Base-by-base conservation (phyloP, 2,329 filamentous ascomycete species). In the Fusarium sp. region DNA sequence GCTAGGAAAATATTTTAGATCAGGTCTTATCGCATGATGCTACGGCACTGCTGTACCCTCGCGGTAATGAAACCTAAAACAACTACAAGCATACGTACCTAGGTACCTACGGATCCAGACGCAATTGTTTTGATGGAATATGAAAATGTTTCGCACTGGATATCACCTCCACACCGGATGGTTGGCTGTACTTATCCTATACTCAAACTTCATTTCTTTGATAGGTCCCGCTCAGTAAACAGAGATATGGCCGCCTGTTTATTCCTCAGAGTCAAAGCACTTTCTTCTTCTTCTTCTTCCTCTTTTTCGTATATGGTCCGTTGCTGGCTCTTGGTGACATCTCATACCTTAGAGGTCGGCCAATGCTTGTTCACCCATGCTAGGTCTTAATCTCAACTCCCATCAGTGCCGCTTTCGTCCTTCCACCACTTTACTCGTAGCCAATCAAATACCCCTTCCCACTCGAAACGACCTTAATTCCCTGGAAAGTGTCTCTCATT, bases 391-490 rank as follows among this genome's bases (percentile, higher is more conserved):
- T 62, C 50, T 56, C 63, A 43, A 66, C 42, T 50, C 56, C n/a
- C 60, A 25, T 59, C 58, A 50, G 51, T 56, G 43, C 56, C 48
- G 67, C 47, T 63, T 56, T 68, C 32, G 58, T 59, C 59, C 42
- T 55, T 63, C 49, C 48, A 63, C 60, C 54, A 48, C 55, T 53
- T 64, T 34, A 47, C 42, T 37, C 23, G 12, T 49, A 47, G 46
- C 67, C 67, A 70, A 70, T 70, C 63, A 69, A 62, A 25, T 34
- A 42, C 57, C 67, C 63, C 42, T 27, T 53, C 49, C 45, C 46
- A 54, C 63, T 60, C 67, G 67, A 71, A 70, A 70, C 67, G 47
- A 63, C 62, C 49, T 47, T 69, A 50, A 54, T 41, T 55, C 45
- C 67, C 59, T 69, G 56, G 27, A 34, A 66, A 62, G 61, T 42